Base-by-base conservation (phyloP, 148 eudicot genomes). In the Rhododendron vialii region DNA sequence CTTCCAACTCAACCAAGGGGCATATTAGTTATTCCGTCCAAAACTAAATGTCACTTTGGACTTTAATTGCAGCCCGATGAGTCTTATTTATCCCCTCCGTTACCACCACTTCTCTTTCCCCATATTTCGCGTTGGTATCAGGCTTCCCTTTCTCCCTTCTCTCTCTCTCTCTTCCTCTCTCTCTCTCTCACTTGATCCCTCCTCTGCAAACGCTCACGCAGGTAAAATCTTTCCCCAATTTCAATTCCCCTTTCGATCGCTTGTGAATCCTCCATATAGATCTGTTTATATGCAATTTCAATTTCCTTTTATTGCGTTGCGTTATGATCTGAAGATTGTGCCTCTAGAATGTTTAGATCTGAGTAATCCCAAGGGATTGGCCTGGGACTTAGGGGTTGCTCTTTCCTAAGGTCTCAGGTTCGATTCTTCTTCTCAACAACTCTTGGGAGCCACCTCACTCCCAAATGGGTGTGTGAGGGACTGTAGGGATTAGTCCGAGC, bases 171-270 rank as follows among this genome's bases (percentile, higher is more conserved):
- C 61, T 17, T 24, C 20, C 63, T 18, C 63, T 18, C 63, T 18
- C 24, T 18, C 63, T 65, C 73, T 74, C 57, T 73, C 85, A 3
- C 63, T 65, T 83, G 88, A 83, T 87, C 88, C 86, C 86, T 83
- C 86, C 86, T 87, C 61, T 43, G 78, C 87, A 5, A 30, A 85
- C 30, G 77, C 63, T 80, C 3, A 63, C 24, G 82, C 83, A 87
- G 88, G 88, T 87, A 22, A 78, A 80, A 67, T 67, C 28, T 69
- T 6, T 12, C 13, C 35, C 65, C 41, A 1, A 36, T 77, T 82
- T 35, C 30, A 43, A 18, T 13, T 24, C 22, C 33, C 76, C 41
- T 20, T 76, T 61, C 51, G 59, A 55, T 86, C 73, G 1, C 26
- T 55, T 53, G 45, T 8, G 7, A 47, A 43, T 86, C 17, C 41